Evolutionary conservation across 169 alveolate species (phyloP).

Genomic region (Ichthyophthirius multifiliis): DNA sequence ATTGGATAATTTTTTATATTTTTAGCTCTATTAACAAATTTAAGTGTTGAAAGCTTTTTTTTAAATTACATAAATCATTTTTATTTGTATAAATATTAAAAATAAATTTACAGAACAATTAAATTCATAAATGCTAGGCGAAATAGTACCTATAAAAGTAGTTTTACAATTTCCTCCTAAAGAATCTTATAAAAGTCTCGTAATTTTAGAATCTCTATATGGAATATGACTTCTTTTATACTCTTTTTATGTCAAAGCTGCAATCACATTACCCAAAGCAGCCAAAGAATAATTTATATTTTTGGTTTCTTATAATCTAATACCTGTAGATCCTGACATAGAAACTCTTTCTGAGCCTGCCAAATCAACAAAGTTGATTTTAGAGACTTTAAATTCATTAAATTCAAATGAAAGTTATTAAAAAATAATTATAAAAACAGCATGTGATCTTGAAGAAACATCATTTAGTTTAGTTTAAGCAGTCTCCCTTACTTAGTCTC

Average conservation of each 20-base stretch:
- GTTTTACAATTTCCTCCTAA: slow-evolving; percentile 88
- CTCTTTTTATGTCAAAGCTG: slow-evolving; percentile 80
- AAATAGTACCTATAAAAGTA: slow-evolving; percentile 79
- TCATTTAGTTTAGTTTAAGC: slow-evolving; percentile 59
- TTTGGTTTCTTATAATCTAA: slow-evolving; percentile 86
- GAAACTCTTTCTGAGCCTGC: slow-evolving; percentile 90
- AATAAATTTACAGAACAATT: slow-evolving; percentile 61
- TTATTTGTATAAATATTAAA: neutral
- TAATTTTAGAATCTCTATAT: slow-evolving; percentile 80
- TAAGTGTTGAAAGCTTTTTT: slow-evolving; percentile 63
- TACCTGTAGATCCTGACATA: slow-evolving; percentile 87
- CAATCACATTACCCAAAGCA: slow-evolving; percentile 84
- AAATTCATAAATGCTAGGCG: slow-evolving; percentile 86
- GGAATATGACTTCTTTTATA: slow-evolving; percentile 74
- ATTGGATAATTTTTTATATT: slow-evolving; percentile 78
- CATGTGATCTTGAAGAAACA: slow-evolving; percentile 51
- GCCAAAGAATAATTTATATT: slow-evolving; percentile 82
- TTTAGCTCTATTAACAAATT: slow-evolving; percentile 91
- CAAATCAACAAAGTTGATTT: slow-evolving; percentile 87
- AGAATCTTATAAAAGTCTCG: slow-evolving; percentile 83
- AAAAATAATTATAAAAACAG: slow-evolving; percentile 55
- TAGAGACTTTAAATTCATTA: slow-evolving; percentile 67
- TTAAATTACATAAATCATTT: neutral
- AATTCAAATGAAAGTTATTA: slow-evolving; percentile 43
- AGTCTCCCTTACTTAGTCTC: slow-evolving; percentile 30